A percentile compares a stretch with the other conserved stretches of the same genome.
phyloP scores from a whole-genome alignment of 1,284 basidiomycete genomes.

The Vanrija sp. region DNA sequence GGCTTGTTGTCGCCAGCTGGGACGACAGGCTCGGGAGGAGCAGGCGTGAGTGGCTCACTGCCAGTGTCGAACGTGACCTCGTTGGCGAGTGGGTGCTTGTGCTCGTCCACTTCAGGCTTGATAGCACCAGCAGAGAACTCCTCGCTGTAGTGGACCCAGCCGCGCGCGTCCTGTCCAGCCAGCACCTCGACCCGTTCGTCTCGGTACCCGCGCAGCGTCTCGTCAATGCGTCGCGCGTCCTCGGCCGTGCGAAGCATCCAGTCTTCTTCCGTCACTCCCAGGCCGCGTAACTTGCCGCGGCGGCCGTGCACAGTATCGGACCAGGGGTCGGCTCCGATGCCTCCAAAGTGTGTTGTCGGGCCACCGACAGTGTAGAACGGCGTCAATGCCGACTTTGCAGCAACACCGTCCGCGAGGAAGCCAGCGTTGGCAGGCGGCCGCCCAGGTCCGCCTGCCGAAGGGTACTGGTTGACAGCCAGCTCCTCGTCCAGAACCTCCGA shows the following conservation, averaged over 20 bases:
- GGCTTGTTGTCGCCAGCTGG: not conserved
- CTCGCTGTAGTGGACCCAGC: slow-evolving; percentile 35
- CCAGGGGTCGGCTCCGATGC: slow-evolving; percentile 74
- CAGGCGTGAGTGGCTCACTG: slow-evolving; percentile 14
- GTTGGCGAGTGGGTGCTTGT: slow-evolving; percentile 10
- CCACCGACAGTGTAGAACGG: slow-evolving; percentile 74
- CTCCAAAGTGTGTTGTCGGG: slow-evolving; percentile 80
- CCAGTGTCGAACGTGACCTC: slow-evolving; percentile 16
- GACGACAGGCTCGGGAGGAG: slow-evolving; percentile 10
- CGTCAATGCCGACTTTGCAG: slow-evolving; percentile 39
- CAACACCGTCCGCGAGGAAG: slow-evolving; percentile 36
- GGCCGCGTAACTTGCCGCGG: slow-evolving; percentile 49
- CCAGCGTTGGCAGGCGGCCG: slow-evolving; percentile 22
- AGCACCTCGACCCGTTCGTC: slow-evolving; percentile 57
- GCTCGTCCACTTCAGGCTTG: not conserved
- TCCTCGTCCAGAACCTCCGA: slow-evolving; percentile 75
- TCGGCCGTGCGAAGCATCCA: slow-evolving; percentile 79
- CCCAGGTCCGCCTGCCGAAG: slow-evolving; percentile 28
- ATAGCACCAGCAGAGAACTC: slow-evolving; percentile 9
- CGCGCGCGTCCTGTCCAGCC: slow-evolving; percentile 30
- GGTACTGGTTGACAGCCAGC: slow-evolving; percentile 26
- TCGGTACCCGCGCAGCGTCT: slow-evolving; percentile 62
- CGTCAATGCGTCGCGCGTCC: slow-evolving; percentile 60
- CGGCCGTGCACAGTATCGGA: slow-evolving; percentile 70
- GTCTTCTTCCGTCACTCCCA: slow-evolving; percentile 75